Percentiles rank a stretch among this genome's conserved stretches.
These are phyloP conservation scores for Fusarium ramigenum DNA, from an alignment of 2,329 filamentous ascomycete species.

Conservation along the genomic window DNA sequence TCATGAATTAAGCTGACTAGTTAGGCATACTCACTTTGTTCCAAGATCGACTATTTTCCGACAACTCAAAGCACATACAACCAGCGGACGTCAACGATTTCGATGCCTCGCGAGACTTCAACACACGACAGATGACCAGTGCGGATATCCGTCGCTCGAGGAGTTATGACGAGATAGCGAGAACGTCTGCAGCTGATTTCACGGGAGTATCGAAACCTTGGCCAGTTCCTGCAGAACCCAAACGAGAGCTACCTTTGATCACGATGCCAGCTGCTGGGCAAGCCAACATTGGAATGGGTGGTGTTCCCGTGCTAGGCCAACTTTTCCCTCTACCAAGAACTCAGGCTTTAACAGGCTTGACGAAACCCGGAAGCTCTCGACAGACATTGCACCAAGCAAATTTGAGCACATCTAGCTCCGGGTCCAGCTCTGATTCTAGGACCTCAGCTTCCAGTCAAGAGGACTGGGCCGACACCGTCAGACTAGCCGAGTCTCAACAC, in stretches of 20 bases:
- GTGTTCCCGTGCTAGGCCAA: slow-evolving; percentile 52
- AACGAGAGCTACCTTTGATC: slow-evolving; percentile 50
- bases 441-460: slow-evolving; percentile 57
- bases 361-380: slow-evolving; percentile 33
- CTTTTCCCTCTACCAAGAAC: slow-evolving; percentile 54
- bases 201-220: slow-evolving; percentile 25
- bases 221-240: slow-evolving; percentile 23
- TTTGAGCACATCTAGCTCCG: slow-evolving; percentile 60
- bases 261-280: slow-evolving; percentile 50
- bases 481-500: not conserved
- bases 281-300: slow-evolving; percentile 49
- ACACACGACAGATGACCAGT: slow-evolving; percentile 45
- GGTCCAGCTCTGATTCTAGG: slow-evolving; percentile 54
- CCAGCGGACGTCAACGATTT: slow-evolving; percentile 1
- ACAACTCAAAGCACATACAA: not conserved
- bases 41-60: slow-evolving; percentile 27
- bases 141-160: slow-evolving; percentile 56
- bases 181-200: slow-evolving; percentile 46
- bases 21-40: slow-evolving; percentile 51
- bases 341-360: slow-evolving; percentile 35
- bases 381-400: slow-evolving; percentile 48
- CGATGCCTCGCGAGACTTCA: slow-evolving; percentile 26
- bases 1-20: slow-evolving; percentile 3
- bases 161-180: slow-evolving; percentile 61
- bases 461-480: not conserved